Conservation (phyloP, 2,329 filamentous ascomycete genomes). For the Stachybotrys echinatus region DNA sequence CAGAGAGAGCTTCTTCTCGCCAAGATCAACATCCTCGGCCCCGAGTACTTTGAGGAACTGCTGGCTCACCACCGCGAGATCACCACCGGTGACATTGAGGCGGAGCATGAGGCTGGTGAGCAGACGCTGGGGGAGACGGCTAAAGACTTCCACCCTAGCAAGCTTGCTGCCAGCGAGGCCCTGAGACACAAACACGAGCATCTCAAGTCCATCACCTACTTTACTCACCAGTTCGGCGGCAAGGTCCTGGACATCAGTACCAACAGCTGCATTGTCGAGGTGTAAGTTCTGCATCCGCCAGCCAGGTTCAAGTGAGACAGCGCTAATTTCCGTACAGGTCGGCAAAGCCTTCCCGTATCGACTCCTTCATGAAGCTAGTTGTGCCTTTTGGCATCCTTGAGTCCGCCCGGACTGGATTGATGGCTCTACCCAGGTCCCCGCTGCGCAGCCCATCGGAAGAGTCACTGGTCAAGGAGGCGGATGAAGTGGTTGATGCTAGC, state of each 20-base stretch:
- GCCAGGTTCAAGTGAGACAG: neutral
- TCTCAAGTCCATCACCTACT: slow-evolving; percentile 90
- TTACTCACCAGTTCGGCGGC: slow-evolving; percentile 95
- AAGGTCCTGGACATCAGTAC: slow-evolving; percentile 98
- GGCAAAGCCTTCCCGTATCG: slow-evolving; percentile 88
- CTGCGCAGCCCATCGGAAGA: slow-evolving; percentile 71
- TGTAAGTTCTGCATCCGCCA: slow-evolving; percentile 54
- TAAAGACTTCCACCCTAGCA: slow-evolving; percentile 83
- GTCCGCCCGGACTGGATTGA: slow-evolving; percentile 90
- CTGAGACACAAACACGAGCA: slow-evolving; percentile 97
- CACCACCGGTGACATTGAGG: slow-evolving; percentile 44
- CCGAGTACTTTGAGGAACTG: slow-evolving; percentile 97
- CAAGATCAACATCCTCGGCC: slow-evolving; percentile 93
- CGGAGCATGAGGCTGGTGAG: slow-evolving; percentile 26
- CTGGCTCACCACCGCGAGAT: slow-evolving; percentile 95
- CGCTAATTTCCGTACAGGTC: slow-evolving; percentile 49
- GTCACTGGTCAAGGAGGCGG: slow-evolving; percentile 71
- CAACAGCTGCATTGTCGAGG: slow-evolving; percentile 95
- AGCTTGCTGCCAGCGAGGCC: slow-evolving; percentile 80
- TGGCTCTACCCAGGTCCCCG: slow-evolving; percentile 92
- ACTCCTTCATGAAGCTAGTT: slow-evolving; percentile 96
- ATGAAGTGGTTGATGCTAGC: slow-evolving; percentile 93
- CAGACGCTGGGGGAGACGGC: slow-evolving; percentile 40
- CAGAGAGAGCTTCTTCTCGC: slow-evolving; percentile 93
- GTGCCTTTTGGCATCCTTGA: slow-evolving; percentile 93